Conservation (phyloP, 345 rosid genomes). For the Hypericum perforatum region DNA sequence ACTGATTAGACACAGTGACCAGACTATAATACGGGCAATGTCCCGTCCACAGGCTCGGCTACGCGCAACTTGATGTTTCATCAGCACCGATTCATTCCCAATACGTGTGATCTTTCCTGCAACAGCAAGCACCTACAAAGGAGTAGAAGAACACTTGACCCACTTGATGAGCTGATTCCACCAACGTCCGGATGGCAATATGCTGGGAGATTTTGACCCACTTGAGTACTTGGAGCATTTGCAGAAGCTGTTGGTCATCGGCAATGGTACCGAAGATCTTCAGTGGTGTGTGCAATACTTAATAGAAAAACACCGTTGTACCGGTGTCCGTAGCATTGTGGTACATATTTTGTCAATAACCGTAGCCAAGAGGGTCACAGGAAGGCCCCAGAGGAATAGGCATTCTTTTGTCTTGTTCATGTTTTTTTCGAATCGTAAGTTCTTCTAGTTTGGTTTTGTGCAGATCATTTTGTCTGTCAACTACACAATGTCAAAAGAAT, state of each 20-base stretch:
- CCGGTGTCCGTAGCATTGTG: slow-evolving; percentile 18
- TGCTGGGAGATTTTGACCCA: slow-evolving; percentile 21
- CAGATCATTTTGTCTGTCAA: too few species aligned
- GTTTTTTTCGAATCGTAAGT: slow-evolving; percentile 13
- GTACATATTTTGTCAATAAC: slow-evolving; percentile 31
- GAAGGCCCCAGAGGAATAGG: slow-evolving; percentile 11
- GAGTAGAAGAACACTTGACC: too few species aligned
- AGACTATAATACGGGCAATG: slow-evolving; percentile 54
- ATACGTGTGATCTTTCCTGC: slow-evolving; percentile 16
- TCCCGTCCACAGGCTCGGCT: slow-evolving; percentile 48
- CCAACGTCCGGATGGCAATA: slow-evolving; percentile 21
- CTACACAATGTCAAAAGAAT: slow-evolving; percentile 4
- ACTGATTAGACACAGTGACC: slow-evolving; percentile 82
- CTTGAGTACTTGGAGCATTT: slow-evolving; percentile 34
- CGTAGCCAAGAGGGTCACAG: slow-evolving; percentile 14
- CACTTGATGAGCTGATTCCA: slow-evolving; percentile 23
- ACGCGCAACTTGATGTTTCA: slow-evolving; percentile 22
- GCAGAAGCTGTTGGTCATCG: slow-evolving; percentile 32
- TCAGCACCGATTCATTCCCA: slow-evolving; percentile 13
- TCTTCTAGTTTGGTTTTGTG: neutral
- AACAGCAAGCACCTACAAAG: slow-evolving; percentile 16
- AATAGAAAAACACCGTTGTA: slow-evolving; percentile 14
- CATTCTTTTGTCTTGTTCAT: slow-evolving; percentile 6
- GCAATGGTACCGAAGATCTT: slow-evolving; percentile 27
- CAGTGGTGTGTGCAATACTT: slow-evolving; percentile 26